Base-by-base conservation (phyloP, 2,329 filamentous ascomycete genomes). In the Scleromitrula shiraiana region DNA sequence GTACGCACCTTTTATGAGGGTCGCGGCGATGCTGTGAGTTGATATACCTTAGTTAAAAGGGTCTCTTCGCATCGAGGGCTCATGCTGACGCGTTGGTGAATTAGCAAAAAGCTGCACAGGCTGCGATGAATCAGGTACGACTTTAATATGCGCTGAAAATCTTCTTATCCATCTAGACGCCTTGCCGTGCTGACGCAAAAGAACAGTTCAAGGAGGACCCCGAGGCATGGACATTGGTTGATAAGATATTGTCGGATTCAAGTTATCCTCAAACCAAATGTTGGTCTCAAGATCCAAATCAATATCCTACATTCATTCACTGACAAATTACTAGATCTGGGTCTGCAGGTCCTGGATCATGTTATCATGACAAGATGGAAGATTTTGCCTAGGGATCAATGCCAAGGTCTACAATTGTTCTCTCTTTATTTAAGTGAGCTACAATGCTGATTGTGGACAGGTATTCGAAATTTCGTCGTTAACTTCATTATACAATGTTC, bases 341-440 rank as follows among this genome's bases (percentile, higher is more conserved):
- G 90, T 46, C 76, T 98, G 57, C 93, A 98, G 71, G 90, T 98
- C 57, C 81, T 98, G 56, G 93, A 98, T 72, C 89, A 88, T 79
- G 91, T 98, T 58, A 97, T 98, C 67, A 88, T 91, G 82, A 98
- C 93, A 58, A 83, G 93, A 74, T 98, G 93, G 94, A 98, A 96
- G 74, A 89, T 97, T 51, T 73, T 98, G 54, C 93, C 93, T 45
- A 82, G 89, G 63, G 91, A 97, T 57, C 93, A 98, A 71, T 96
- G 93, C 69, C 83, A 93, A 77, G 89, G 88, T 85, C n/a, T n/a
- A 67, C 50, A 74, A 62, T 48, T 29, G 50, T 12, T 20, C 15
- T 12, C 46, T 12, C 30, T 14, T 39, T 41, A n/a, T 15, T 50
- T 29, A 9, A 8, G 32, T 20, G n/a, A 36, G 29, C 15, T 40